These are phyloP conservation scores for Tubosaeta brunneosetosa DNA, from an alignment of 768 basidiomycete genomes.

Conservation along the genomic window DNA sequence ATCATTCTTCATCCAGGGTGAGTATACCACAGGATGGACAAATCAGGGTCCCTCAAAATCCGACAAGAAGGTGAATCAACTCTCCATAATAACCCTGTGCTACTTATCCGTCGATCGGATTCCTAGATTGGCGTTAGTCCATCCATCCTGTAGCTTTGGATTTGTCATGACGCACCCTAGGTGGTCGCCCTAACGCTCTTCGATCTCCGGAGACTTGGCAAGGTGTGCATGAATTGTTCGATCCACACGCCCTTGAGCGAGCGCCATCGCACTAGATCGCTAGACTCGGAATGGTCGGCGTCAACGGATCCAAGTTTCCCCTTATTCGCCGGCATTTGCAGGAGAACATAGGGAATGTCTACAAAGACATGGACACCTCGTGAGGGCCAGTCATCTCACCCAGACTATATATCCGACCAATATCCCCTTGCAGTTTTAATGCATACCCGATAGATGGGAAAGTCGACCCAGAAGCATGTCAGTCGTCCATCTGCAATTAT, in stretches of 20 bases:
- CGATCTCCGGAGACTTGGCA: constrained; percentile 80
- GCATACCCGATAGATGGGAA: constrained; percentile 69
- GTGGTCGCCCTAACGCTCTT: constrained; percentile 89
- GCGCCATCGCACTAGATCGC: constrained; percentile 45
- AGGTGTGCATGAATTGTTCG: constrained; percentile 40
- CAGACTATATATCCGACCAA: constrained; percentile 2
- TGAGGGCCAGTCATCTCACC: constrained; percentile 34
- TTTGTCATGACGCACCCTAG: constrained; percentile 34
- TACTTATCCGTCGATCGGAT: constrained; percentile 1
- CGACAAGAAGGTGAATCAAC: constrained; percentile 75
- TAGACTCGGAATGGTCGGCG: constrained; percentile 82
- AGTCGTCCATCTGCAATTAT: constrained; percentile 24
- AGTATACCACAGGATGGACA: constrained; percentile 96
- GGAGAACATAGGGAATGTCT: constrained; percentile 77
- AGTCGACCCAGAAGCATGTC: constrained; percentile 78
- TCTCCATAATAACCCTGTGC: background rate
- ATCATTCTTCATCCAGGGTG: constrained; percentile 44
- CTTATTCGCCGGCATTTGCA: constrained; percentile 76
- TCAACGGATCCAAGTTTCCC: constrained; percentile 84
- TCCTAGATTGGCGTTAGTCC: constrained; percentile 61
- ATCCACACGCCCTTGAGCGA: constrained; percentile 4
- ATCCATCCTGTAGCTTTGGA: constrained; percentile 2
- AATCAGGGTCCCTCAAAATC: constrained; percentile 88
- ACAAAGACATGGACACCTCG: constrained; percentile 85
- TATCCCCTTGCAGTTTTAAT: constrained; percentile 51